Evolutionary conservation across 2,329 filamentous ascomycete genomes (phyloP).

Genomic region (Onygenales sp.): DNA sequence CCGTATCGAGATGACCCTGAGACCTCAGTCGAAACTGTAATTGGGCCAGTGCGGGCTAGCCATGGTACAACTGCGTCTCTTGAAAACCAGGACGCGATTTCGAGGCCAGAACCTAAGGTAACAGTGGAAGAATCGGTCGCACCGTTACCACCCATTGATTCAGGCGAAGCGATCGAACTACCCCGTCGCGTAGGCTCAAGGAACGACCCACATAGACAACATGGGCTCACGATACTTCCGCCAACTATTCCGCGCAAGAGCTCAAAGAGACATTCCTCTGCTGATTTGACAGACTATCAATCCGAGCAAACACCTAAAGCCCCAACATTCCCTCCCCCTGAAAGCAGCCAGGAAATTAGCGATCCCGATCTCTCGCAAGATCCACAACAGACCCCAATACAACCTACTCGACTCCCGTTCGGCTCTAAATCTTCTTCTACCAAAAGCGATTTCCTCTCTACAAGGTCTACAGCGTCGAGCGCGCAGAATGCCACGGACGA

Average conservation of each 20-base stretch:
- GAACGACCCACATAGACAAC: slow-evolving; percentile 39
- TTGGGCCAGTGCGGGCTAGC: slow-evolving; percentile 12
- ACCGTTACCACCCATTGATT: slow-evolving; percentile 51
- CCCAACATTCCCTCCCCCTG: slow-evolving; percentile 13
- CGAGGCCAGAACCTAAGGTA: slow-evolving; percentile 8
- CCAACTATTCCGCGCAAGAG: slow-evolving; percentile 63
- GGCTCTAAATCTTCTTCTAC: slow-evolving; percentile 27
- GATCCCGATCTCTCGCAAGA: slow-evolving; percentile 11
- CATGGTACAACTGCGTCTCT: not conserved
- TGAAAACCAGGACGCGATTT: slow-evolving; percentile 14
- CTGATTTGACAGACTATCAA: slow-evolving; percentile 10
- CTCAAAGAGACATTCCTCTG: slow-evolving; percentile 45
- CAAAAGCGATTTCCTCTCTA: slow-evolving; percentile 26
- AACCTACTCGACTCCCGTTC: slow-evolving; percentile 34
- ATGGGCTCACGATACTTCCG: slow-evolving; percentile 29
- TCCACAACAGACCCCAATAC: slow-evolving; percentile 2
- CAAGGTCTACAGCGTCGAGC: slow-evolving; percentile 31
- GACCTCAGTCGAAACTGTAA: slow-evolving; percentile 13
- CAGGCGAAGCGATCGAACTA: slow-evolving; percentile 51
- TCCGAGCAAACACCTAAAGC: slow-evolving; percentile 8
- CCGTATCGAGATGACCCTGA: slow-evolving; percentile 50
- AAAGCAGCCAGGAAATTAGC: slow-evolving; percentile 8
- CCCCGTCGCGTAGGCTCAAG: slow-evolving; percentile 56
- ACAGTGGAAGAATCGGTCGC: slow-evolving; percentile 28
- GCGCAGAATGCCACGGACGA: slow-evolving; percentile 20